These are phyloP conservation scores for Phytophthora hibernalis DNA, from an alignment of 352 stramenopile genomes.

Conservation along the genomic window DNA sequence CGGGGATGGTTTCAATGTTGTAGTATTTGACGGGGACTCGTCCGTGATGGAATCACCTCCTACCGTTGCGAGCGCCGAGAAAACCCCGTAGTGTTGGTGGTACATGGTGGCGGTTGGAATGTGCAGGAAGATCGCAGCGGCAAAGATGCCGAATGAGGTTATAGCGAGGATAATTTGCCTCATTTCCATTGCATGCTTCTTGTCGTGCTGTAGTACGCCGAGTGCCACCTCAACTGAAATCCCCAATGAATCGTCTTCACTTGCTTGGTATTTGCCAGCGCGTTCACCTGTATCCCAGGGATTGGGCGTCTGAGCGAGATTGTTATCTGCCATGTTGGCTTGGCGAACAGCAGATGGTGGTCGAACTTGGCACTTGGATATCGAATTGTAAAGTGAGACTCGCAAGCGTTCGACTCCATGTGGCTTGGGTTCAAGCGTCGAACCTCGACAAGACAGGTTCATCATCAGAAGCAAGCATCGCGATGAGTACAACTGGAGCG, in stretches of 20 bases:
- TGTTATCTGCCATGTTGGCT: conserved; percentile 33
- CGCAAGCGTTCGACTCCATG: background rate
- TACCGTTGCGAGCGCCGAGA: conserved; percentile 41
- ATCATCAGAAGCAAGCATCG: background rate
- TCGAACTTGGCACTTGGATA: conserved; percentile 13
- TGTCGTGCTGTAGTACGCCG: conserved; percentile 50
- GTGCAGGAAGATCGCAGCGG: conserved; percentile 52
- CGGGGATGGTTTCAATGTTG: conserved; percentile 46
- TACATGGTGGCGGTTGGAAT: conserved; percentile 46
- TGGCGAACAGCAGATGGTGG: background rate
- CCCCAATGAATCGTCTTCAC: conserved; percentile 12
- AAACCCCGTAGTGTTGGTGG: conserved; percentile 42
- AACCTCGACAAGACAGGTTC: background rate
- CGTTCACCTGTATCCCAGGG: conserved; percentile 28
- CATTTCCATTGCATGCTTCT: conserved; percentile 40
- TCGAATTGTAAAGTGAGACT: conserved; percentile 18
- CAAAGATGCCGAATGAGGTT: conserved; percentile 48
- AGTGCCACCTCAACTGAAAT: conserved; percentile 39
- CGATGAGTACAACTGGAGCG: conserved; percentile 11
- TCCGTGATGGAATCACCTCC: conserved; percentile 51
- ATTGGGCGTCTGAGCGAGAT: conserved; percentile 30
- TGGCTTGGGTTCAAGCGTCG: background rate
- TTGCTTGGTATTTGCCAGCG: conserved; percentile 9
- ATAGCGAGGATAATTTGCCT: conserved; percentile 45
- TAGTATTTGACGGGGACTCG: conserved; percentile 51